Percentiles rank a stretch among this genome's conserved stretches.
These are phyloP conservation scores for Rhizophagus prolifer DNA, from an alignment of 192 early-diverging fungal genomes.

Conservation along the genomic window DNA sequence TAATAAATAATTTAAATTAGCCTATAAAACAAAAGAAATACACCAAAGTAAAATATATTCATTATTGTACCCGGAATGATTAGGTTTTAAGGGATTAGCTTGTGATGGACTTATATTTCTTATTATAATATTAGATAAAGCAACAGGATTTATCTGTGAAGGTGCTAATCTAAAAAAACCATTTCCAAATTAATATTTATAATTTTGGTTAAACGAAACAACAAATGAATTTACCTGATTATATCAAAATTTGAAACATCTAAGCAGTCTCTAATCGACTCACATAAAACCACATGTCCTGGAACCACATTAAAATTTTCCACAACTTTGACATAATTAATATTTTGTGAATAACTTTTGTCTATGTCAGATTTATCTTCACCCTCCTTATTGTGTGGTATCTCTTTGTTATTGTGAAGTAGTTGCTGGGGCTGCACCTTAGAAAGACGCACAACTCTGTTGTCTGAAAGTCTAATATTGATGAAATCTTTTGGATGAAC, in stretches of 20 bases:
- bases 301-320: conserved; percentile 36
- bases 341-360: conserved; percentile 23
- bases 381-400: conserved; percentile 13
- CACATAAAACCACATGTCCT: conserved; percentile 48
- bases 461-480: conserved; percentile 32
- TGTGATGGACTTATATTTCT: conserved; percentile 23
- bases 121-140: conserved; percentile 34
- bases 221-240: conserved; percentile 40
- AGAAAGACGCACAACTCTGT: conserved; percentile 36
- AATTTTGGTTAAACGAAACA: not conserved
- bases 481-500: conserved; percentile 46
- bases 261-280: conserved; percentile 41
- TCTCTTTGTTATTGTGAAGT: conserved; percentile 33
- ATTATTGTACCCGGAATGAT: conserved; percentile 33
- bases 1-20: not conserved
- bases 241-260: conserved; percentile 50
- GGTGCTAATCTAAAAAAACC: conserved; percentile 31
- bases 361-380: conserved; percentile 41
- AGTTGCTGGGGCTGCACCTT: conserved; percentile 43
- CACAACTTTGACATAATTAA: conserved; percentile 41
- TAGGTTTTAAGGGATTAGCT: conserved; percentile 37
- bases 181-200: not conserved
- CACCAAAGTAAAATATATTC: not conserved
- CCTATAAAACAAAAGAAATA: not conserved
- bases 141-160: conserved; percentile 22